phyloP scores from a whole-genome alignment of 306 rosid genomes.

The Quercus robur region DNA sequence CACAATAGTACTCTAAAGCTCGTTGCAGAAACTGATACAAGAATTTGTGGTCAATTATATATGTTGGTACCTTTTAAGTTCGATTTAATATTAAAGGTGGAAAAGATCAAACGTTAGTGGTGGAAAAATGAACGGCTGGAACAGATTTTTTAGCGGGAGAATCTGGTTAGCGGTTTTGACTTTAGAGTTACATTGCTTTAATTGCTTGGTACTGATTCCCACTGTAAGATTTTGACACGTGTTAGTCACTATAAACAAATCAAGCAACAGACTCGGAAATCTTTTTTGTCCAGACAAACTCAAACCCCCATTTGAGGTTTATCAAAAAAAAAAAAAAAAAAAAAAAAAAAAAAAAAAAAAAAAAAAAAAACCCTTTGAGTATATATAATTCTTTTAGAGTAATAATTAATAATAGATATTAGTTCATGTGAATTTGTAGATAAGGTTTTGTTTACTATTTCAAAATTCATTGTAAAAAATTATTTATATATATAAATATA shows the following conservation, averaged over 20 bases:
- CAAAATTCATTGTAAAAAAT: no score
- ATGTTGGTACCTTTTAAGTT: not conserved
- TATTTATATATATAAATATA: no score
- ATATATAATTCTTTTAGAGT: no score
- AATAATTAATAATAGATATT: no score
- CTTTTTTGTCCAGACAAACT: not conserved
- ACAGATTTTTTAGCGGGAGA: constrained; percentile 2
- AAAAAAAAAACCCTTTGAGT: no score
- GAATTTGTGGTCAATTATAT: not conserved
- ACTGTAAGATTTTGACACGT: not conserved
- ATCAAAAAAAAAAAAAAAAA: no score
- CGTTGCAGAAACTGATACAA: not conserved
- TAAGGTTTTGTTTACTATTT: no score
- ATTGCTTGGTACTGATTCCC: not conserved
- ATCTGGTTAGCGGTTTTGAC: not conserved
- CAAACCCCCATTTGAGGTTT: no score
- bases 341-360: no score
- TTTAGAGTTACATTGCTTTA: not conserved
- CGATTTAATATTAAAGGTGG: not conserved
- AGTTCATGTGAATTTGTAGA: no score
- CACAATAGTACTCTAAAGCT: not conserved
- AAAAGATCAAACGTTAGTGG: not conserved
- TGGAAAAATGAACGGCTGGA: not conserved
- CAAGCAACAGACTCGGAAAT: no score
- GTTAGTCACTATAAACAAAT: not conserved